A percentile compares a stretch with the other conserved stretches of the same genome.
These are phyloP conservation scores for Blastobotrys buckinghamii DNA, from an alignment of 1,139 yeast species.

Conservation along the genomic window DNA sequence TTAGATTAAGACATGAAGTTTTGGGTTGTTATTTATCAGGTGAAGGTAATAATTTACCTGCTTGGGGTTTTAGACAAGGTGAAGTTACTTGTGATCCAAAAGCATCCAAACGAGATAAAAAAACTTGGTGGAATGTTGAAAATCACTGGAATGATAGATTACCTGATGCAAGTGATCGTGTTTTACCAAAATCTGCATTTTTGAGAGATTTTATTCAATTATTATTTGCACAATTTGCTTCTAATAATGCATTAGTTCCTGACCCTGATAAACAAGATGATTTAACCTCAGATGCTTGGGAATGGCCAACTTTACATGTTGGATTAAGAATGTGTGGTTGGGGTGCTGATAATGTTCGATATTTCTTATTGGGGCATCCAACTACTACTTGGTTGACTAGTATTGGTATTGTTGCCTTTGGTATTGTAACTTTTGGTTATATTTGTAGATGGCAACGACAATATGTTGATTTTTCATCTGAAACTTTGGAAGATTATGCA, in stretches of 20 bases:
- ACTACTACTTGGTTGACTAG: conserved; percentile 93
- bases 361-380: conserved; percentile 89
- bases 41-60: conserved; percentile 75
- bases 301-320: conserved; percentile 92
- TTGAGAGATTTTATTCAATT: conserved; percentile 85
- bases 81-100: conserved; percentile 82
- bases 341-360: conserved; percentile 75
- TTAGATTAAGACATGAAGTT: conserved; percentile 64
- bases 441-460: conserved; percentile 94
- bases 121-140: conserved; percentile 99
- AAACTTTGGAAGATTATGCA: conserved; percentile 39
- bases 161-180: conserved; percentile 65
- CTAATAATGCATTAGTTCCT: conserved; percentile 93
- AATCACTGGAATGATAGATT: conserved; percentile 68
- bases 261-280: conserved; percentile 88
- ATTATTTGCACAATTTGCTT: conserved; percentile 98
- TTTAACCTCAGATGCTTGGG: conserved; percentile 91
- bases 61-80: conserved; percentile 98
- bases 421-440: conserved; percentile 48
- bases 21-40: conserved; percentile 84
- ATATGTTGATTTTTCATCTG: conserved; percentile 54
- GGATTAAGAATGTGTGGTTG: conserved; percentile 97
- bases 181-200: conserved; percentile 77
- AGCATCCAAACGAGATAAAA: conserved; percentile 78
- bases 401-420: conserved; percentile 58